Conservation (phyloP, 768 basidiomycete genomes). For the Candolleomyces aberdarensis region DNA sequence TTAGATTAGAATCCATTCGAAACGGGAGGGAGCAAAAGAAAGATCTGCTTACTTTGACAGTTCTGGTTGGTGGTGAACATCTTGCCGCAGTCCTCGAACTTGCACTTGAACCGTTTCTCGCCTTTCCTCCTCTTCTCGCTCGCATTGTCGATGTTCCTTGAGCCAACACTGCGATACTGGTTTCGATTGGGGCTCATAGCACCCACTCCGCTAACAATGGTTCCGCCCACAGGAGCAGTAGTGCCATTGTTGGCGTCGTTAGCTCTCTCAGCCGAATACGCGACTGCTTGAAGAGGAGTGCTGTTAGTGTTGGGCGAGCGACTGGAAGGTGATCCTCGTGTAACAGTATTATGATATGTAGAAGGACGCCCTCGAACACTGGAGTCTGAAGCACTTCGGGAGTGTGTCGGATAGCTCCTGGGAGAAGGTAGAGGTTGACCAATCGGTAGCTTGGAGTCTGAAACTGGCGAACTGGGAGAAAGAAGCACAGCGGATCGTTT, state of each 20-base stretch:
- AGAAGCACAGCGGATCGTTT: background rate
- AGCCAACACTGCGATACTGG: conserved; percentile 2
- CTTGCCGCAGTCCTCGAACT: conserved; percentile 3
- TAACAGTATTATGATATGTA: no score
- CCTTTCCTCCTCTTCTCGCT: conserved; percentile 9
- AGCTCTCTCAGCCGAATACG: background rate
- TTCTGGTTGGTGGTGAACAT: conserved; percentile 8
- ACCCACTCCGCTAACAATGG: background rate
- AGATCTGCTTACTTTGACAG: background rate
- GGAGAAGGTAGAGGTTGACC: background rate
- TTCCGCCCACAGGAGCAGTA: background rate
- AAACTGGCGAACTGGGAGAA: background rate
- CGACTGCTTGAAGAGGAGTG: background rate
- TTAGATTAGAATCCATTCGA: background rate
- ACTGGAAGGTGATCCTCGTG: no score
- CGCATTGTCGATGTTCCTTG: conserved; percentile 7
- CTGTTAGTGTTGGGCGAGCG: background rate
- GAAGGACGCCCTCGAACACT: no score
- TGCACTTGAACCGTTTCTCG: conserved; percentile 2
- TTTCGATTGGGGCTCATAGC: background rate
- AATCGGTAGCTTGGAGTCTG: background rate
- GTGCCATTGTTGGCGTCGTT: background rate
- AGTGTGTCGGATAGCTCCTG: background rate
- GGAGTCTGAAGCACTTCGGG: background rate
- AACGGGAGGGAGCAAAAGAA: background rate